Evolutionary conservation across 306 rosid species (phyloP).

Genomic region (Vigna angularis): DNA sequence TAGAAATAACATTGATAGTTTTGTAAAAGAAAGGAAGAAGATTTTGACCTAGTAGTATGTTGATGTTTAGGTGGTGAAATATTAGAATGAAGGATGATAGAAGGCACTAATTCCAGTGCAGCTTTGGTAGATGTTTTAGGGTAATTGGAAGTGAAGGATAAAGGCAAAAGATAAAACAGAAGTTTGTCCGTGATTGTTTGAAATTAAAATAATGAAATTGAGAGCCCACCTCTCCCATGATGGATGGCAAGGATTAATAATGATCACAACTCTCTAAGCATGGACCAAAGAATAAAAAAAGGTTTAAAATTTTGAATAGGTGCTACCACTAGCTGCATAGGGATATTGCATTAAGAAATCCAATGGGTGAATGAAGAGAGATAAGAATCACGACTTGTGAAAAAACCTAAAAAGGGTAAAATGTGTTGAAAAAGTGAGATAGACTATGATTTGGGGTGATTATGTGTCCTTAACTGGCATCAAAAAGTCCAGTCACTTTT

Average conservation of each 20-base stretch:
- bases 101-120: no score
- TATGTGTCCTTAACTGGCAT: slow-evolving; percentile 43
- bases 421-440: slow-evolving; percentile 32
- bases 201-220: slow-evolving; percentile 50
- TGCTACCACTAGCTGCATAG: background rate
- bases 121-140: no score
- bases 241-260: slow-evolving; percentile 21
- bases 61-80: background rate
- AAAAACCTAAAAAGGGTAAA: slow-evolving; percentile 27
- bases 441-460: slow-evolving; percentile 37
- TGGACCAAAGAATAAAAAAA: slow-evolving; percentile 28
- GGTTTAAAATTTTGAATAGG: background rate
- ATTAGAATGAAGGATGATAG: no score
- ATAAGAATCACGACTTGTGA: background rate
- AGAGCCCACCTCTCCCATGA: slow-evolving; percentile 53
- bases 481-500: slow-evolving; percentile 53
- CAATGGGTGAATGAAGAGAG: background rate
- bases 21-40: no score
- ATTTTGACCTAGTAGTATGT: background rate
- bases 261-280: background rate
- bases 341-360: background rate
- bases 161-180: slow-evolving; percentile 21
- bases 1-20: background rate
- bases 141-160: slow-evolving; percentile 10
- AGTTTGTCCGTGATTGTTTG: slow-evolving; percentile 44